These are phyloP conservation scores for Suillus alpinus DNA, from an alignment of 768 basidiomycete species.

Conservation along the genomic window DNA sequence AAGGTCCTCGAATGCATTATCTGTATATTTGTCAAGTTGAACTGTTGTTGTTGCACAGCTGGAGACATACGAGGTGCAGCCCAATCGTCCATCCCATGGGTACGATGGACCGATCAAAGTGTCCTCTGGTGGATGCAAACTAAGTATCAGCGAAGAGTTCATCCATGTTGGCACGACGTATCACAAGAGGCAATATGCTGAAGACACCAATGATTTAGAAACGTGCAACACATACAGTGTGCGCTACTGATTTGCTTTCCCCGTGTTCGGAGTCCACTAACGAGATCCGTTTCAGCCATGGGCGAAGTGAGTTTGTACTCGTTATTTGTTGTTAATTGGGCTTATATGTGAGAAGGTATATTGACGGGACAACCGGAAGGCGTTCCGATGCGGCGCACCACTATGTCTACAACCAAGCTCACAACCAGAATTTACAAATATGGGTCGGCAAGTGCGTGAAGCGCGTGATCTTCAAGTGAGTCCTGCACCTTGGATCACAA, in stretches of 20 bases:
- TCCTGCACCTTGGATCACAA: neutral
- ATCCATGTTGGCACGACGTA: conserved; percentile 43
- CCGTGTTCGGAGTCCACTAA: neutral
- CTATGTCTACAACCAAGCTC: conserved; percentile 34
- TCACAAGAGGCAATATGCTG: conserved; percentile 42
- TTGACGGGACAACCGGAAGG: conserved; percentile 40
- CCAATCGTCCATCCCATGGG: conserved; percentile 16
- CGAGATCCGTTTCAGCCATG: conserved; percentile 11
- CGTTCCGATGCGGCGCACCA: conserved; percentile 33
- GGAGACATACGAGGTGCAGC: conserved; percentile 21
- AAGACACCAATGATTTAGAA: conserved; percentile 49
- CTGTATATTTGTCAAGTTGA: neutral
- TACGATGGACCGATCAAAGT: conserved; percentile 23
- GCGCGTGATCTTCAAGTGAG: conserved; percentile 36
- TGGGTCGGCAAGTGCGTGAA: conserved; percentile 32
- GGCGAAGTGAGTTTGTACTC: conserved; percentile 15
- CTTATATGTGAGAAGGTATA: conserved; percentile 40
- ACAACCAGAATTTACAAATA: conserved; percentile 29
- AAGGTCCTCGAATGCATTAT: conserved; percentile 14
- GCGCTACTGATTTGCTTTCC: conserved; percentile 1
- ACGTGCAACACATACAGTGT: conserved; percentile 24
- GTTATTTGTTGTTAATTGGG: neutral
- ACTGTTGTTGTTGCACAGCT: conserved; percentile 4
- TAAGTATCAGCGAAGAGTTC: conserved; percentile 37
- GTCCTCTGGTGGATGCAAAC: conserved; percentile 20